Evolutionary conservation across 257 asterid species (phyloP).

Genomic region (Pogostemon cablin): DNA sequence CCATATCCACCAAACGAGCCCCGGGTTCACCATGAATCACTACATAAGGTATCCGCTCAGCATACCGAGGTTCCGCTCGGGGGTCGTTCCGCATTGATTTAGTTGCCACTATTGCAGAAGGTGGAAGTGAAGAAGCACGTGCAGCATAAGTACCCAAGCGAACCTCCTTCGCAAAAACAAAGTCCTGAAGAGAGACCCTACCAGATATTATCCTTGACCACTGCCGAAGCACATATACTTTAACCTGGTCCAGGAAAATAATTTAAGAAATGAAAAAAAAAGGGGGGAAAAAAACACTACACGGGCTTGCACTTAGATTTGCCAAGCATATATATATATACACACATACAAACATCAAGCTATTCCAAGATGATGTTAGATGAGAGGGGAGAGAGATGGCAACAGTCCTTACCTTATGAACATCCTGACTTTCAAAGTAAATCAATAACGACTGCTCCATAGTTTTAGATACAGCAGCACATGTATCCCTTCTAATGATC

Average conservation of each 20-base stretch:
- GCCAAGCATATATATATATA: neutral
- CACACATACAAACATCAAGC: too few relatives aligned
- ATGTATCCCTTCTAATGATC: constrained; percentile 95
- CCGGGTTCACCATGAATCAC: constrained; percentile 98
- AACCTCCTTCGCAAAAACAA: constrained; percentile 94
- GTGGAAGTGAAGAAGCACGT: constrained; percentile 73
- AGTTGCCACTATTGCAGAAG: constrained; percentile 94
- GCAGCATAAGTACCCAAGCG: constrained; percentile 89
- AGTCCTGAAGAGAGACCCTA: constrained; percentile 84
- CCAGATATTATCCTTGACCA: constrained; percentile 88
- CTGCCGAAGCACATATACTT: constrained; percentile 74
- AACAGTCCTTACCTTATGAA: constrained; percentile 53
- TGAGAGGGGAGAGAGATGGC: neutral
- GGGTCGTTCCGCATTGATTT: constrained; percentile 85
- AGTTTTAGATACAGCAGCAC: constrained; percentile 86
- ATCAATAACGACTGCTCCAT: constrained; percentile 84
- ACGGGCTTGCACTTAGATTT: constrained; percentile 1
- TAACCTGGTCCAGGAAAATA: constrained; percentile 56
- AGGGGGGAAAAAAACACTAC: neutral
- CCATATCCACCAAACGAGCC: constrained; percentile 86
- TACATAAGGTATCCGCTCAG: constrained; percentile 89
- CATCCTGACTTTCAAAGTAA: constrained; percentile 74
- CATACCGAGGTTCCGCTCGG: constrained; percentile 94
- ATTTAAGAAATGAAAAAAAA: neutral
- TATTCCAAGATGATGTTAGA: neutral